phyloP scores from a whole-genome alignment of 331 rosid genomes.

The Malus hybrid region DNA sequence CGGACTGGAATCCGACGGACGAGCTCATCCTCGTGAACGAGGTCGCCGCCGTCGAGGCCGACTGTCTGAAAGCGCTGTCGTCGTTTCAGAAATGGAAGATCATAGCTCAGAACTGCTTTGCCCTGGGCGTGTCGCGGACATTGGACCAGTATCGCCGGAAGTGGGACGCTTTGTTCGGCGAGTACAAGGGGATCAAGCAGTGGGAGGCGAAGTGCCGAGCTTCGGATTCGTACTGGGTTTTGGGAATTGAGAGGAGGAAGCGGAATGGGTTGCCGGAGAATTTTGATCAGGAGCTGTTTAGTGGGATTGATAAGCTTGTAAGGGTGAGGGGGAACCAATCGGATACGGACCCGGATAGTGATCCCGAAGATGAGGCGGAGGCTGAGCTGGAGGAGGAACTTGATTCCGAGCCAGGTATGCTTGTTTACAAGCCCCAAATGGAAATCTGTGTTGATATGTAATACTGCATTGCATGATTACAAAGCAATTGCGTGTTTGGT shows the following conservation, averaged over 20 bases:
- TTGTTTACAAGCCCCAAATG: neutral
- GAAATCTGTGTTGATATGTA: neutral
- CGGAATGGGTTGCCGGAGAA: constrained; percentile 26
- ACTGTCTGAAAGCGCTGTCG: constrained; percentile 44
- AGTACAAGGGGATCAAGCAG: constrained; percentile 14
- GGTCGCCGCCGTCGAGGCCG: constrained; percentile 65
- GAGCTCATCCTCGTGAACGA: constrained; percentile 61
- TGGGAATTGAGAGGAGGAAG: constrained; percentile 19
- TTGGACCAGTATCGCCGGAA: constrained; percentile 56
- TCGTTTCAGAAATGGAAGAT: constrained; percentile 68
- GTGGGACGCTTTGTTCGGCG: constrained; percentile 47
- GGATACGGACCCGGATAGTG: constrained; percentile 42
- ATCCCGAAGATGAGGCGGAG: constrained; percentile 36
- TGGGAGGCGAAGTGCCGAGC: constrained; percentile 23
- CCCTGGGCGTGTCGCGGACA: constrained; percentile 42
- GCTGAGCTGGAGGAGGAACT: constrained; percentile 18
- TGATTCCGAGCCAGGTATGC: constrained; percentile 48
- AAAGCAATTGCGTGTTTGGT: neutral
- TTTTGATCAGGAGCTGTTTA: constrained; percentile 44
- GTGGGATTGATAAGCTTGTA: constrained; percentile 38
- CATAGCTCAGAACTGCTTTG: constrained; percentile 53
- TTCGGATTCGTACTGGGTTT: constrained; percentile 22
- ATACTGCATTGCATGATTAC: neutral
- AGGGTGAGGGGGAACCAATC: constrained; percentile 37
- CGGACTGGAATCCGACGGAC: constrained; percentile 53